These are phyloP conservation scores for Sugiyamaella paludigena DNA, from an alignment of 1,139 yeast species.

Conservation along the genomic window DNA sequence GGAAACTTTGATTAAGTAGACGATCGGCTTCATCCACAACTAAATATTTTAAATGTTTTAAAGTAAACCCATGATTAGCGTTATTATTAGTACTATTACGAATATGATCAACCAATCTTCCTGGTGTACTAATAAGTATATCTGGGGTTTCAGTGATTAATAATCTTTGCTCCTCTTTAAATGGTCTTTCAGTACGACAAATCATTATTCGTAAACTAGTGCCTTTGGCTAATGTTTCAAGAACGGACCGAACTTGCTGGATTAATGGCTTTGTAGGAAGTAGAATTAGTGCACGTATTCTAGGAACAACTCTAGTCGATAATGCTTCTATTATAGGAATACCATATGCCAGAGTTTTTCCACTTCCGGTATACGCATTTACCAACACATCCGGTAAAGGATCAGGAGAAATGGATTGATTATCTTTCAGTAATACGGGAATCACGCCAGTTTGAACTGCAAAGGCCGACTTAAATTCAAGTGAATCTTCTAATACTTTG, in stretches of 20 bases:
- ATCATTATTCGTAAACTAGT: constrained; percentile 60
- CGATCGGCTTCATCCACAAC: constrained; percentile 96
- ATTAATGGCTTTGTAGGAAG: constrained; percentile 91
- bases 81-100: constrained; percentile 25
- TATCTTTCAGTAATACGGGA: constrained; percentile 54
- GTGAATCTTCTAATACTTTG: constrained; percentile 39
- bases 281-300: constrained; percentile 69
- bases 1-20: constrained; percentile 83
- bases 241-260: constrained; percentile 70
- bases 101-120: constrained; percentile 89
- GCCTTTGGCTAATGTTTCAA: constrained; percentile 61
- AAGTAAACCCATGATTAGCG: constrained; percentile 32
- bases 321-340: constrained; percentile 78
- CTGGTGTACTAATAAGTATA: constrained; percentile 83
- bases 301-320: constrained; percentile 62
- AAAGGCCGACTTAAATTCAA: constrained; percentile 58
- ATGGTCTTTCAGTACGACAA: constrained; percentile 50
- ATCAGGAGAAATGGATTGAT: constrained; percentile 52
- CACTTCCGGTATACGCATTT: constrained; percentile 95
- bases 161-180: constrained; percentile 62
- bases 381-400: constrained; percentile 63
- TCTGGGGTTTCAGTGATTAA: constrained; percentile 59
- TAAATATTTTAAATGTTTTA: constrained; percentile 59
- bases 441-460: constrained; percentile 75
- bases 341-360: constrained; percentile 88